Evolutionary conservation across 2,329 filamentous ascomycete species (phyloP), one percentile per base, ranked within the genome.

Genomic region (Phaeophleospora eucalypticola): DNA sequence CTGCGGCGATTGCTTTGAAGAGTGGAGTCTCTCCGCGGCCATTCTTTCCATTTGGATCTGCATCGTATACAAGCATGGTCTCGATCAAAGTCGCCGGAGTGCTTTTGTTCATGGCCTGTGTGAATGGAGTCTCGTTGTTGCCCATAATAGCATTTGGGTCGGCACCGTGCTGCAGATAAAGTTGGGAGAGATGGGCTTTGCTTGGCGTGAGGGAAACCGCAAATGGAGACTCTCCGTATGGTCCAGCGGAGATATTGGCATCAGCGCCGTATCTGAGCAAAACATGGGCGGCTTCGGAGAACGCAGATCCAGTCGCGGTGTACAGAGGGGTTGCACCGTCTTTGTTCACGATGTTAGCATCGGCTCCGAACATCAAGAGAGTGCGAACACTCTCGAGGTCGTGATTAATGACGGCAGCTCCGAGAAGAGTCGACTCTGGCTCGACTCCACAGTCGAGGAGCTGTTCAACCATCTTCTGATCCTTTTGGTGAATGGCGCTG

Each of bases 261-360:
- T 80, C 79, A 14, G 79, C 79, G 9, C 81, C 80, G 51, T 86
- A 84, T 65, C 84, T 83, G 54, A 83, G 71, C 3, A 86, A 72
- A 41, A 78, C 67, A 21, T 76, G 76, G 0, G 81, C 79, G 2
- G 75, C 80, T 17, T 79, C 77, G 34, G 78, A 61, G 59, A 79
- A 81, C 0, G 71, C 73, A 9, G 40, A 49, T 72, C 73, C 54
- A 12, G 61, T 64, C 8, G 61, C 59, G 4, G 60, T 74, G 58
- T 82, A 83, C 1, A 86, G 71, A 0, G 82, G 75, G 1, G 80
- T 83, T 51, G 79, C 78, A 18, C 82, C 82, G 48, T 82, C 75
- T 19, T 70, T 52, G 60, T 78, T 81, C 70, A 84, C 77, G 9
- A 65, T 64, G 56, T 86, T 79, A 32, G 79, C 68, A 51, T 82